phyloP scores from a whole-genome alignment of 2,329 filamentous ascomycete genomes.

The Zarea fungicola region DNA sequence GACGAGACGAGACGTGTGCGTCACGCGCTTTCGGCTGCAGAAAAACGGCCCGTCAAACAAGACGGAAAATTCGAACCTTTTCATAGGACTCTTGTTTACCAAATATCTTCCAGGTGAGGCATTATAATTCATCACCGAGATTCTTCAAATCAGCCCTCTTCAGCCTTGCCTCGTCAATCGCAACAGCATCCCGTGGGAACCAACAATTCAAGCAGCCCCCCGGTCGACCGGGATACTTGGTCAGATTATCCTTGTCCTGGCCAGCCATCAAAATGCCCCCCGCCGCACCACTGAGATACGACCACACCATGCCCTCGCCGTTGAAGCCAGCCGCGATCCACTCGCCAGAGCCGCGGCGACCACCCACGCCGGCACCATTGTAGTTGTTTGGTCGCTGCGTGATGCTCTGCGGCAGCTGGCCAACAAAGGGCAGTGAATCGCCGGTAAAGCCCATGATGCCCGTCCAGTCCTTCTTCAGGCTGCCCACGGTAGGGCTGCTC shows the following conservation, averaged over 20 bases:
- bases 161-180: conserved; percentile 28
- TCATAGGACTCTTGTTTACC: not conserved
- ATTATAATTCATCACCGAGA: conserved; percentile 18
- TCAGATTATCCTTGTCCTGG: conserved; percentile 27
- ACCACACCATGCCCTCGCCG: conserved; percentile 50
- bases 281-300: conserved; percentile 46
- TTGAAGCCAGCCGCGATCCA: conserved; percentile 49
- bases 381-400: conserved; percentile 14
- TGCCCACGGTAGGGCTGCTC: conserved; percentile 11
- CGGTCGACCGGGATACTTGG: conserved; percentile 28
- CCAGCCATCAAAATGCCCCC: conserved; percentile 42
- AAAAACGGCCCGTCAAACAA: conserved; percentile 13
- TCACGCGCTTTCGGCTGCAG: conserved; percentile 8
- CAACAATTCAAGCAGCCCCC: conserved; percentile 32
- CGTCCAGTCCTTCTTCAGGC: conserved; percentile 40
- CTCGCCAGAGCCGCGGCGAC: conserved; percentile 29
- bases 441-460: conserved; percentile 44
- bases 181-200: conserved; percentile 34
- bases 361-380: conserved; percentile 6
- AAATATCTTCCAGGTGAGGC: not conserved
- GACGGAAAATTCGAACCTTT: not conserved
- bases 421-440: conserved; percentile 47
- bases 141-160: conserved; percentile 32
- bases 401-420: conserved; percentile 25
- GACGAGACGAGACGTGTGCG: not conserved